A percentile compares a stretch with the other conserved stretches of the same genome.
These are phyloP conservation scores for Podaxis sp. DNA, from an alignment of 768 basidiomycete species.

Conservation along the genomic window DNA sequence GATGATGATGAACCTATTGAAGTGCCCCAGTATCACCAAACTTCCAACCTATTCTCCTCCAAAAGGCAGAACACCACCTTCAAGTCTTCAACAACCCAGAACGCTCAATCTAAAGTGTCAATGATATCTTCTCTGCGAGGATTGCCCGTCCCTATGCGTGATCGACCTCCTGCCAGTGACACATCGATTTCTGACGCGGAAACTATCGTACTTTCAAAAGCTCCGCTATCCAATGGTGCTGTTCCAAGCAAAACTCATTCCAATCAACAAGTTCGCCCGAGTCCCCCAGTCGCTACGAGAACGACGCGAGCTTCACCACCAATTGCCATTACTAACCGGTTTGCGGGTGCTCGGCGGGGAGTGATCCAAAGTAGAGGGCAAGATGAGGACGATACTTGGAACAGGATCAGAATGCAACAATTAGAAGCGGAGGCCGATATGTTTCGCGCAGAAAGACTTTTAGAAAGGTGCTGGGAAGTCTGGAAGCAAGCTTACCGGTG, in stretches of 20 bases:
- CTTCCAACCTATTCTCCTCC: conserved; percentile 2
- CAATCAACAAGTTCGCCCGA: neutral
- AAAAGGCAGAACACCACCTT: neutral
- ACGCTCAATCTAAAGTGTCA: neutral
- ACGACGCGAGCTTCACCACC: neutral
- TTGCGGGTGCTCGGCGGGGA: conserved; percentile 26
- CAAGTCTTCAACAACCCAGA: neutral
- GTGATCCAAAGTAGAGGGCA: conserved; percentile 32
- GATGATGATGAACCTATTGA: neutral
- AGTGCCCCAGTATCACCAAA: conserved; percentile 4
- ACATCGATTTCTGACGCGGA: conserved; percentile 5
- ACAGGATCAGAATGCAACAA: conserved; percentile 66
- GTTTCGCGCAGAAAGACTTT: conserved; percentile 59
- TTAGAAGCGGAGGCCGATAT: conserved; percentile 71
- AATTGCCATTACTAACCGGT: neutral
- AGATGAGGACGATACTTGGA: conserved; percentile 77
- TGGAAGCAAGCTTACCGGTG: conserved; percentile 74
- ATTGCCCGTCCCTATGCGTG: neutral
- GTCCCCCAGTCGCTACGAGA: neutral
- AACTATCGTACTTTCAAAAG: neutral
- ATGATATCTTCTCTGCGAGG: conserved; percentile 4
- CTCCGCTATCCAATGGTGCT: neutral
- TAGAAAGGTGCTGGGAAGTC: conserved; percentile 72
- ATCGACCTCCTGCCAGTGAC: neutral
- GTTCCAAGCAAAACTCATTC: neutral